Evolutionary conservation across 352 stramenopile genomes (phyloP).

Genomic region (Phytopythium montanum): DNA sequence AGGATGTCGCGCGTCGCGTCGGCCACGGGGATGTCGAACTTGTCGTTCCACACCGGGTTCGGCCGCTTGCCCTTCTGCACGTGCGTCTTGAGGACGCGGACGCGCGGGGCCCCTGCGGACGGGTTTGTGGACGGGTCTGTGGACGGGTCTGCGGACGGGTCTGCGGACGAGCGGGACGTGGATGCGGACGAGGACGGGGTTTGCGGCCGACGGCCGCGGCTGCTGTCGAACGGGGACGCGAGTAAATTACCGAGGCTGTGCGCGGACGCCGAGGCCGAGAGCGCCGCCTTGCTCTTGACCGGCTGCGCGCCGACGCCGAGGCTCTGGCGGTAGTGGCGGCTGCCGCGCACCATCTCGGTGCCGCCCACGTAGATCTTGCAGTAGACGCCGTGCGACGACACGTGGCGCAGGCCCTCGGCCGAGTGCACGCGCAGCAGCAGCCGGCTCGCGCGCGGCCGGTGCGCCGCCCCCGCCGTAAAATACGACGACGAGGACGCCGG

Average conservation of each 20-base stretch:
- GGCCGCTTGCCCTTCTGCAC: constrained; percentile 49
- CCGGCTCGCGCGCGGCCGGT: constrained; percentile 17
- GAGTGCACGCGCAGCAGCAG: constrained; percentile 66
- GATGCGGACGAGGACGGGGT: not conserved
- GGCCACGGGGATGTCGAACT: constrained; percentile 60
- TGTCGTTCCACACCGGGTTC: constrained; percentile 73
- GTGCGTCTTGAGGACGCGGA: constrained; percentile 60
- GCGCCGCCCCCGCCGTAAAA: constrained; percentile 14
- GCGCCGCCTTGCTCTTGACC: too few relatives aligned
- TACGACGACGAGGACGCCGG: constrained; percentile 34
- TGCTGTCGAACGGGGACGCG: constrained; percentile 5
- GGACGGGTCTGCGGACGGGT: not conserved
- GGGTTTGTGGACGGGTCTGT: constrained; percentile 1
- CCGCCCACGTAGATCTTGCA: constrained; percentile 68
- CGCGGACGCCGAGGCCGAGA: constrained; percentile 18
- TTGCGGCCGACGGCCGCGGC: not conserved
- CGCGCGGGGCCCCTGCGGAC: constrained; percentile 10
- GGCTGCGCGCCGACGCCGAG: constrained; percentile 23
- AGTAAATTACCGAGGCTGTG: constrained; percentile 16
- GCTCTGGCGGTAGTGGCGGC: constrained; percentile 26
- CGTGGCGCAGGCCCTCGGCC: constrained; percentile 52
- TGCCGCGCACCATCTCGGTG: constrained; percentile 40
- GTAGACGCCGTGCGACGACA: constrained; percentile 69
- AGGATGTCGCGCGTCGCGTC: constrained; percentile 47
- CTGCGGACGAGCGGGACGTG: too few relatives aligned